phyloP scores from a whole-genome alignment of 2,329 filamentous ascomycete species.

The Monilinia vaccinii-corymbosi region DNA sequence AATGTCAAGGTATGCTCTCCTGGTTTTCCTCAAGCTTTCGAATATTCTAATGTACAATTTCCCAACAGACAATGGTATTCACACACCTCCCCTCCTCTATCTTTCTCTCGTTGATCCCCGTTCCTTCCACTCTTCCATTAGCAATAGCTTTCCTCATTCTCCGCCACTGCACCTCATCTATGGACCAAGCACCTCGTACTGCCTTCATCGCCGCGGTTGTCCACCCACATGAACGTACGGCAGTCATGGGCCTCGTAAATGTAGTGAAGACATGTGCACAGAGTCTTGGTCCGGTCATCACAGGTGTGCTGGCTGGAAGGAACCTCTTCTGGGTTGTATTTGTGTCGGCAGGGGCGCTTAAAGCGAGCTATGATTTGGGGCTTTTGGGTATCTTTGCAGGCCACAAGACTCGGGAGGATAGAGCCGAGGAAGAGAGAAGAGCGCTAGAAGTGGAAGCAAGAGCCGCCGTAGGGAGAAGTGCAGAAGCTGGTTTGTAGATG shows the following conservation, averaged over 20 bases:
- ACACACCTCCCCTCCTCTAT: conserved; percentile 62
- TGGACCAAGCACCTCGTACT: conserved; percentile 62
- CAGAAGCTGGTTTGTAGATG: conserved; percentile 6
- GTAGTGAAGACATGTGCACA: conserved; percentile 57
- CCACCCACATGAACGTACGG: conserved; percentile 56
- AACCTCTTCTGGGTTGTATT: conserved; percentile 54
- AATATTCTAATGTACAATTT: background rate
- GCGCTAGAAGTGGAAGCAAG: conserved; percentile 15
- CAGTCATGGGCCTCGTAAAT: conserved; percentile 62
- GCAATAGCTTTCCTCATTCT: conserved; percentile 53
- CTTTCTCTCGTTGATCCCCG: conserved; percentile 52
- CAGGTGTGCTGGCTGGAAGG: conserved; percentile 50
- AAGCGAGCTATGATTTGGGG: conserved; percentile 51
- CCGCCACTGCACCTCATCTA: conserved; percentile 52
- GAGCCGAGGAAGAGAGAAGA: conserved; percentile 16
- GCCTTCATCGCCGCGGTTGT: conserved; percentile 62
- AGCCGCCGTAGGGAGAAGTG: conserved; percentile 17
- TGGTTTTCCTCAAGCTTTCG: conserved; percentile 20
- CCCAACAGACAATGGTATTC: conserved; percentile 58
- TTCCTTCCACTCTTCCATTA: conserved; percentile 43
- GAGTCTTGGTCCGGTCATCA: conserved; percentile 53
- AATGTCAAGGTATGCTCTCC: conserved; percentile 49
- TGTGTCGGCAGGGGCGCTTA: conserved; percentile 51
- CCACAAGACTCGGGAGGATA: conserved; percentile 26
- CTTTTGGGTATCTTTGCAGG: conserved; percentile 42